Base-by-base conservation (phyloP, 441 rosid species). In the Erodium trifolium region DNA sequence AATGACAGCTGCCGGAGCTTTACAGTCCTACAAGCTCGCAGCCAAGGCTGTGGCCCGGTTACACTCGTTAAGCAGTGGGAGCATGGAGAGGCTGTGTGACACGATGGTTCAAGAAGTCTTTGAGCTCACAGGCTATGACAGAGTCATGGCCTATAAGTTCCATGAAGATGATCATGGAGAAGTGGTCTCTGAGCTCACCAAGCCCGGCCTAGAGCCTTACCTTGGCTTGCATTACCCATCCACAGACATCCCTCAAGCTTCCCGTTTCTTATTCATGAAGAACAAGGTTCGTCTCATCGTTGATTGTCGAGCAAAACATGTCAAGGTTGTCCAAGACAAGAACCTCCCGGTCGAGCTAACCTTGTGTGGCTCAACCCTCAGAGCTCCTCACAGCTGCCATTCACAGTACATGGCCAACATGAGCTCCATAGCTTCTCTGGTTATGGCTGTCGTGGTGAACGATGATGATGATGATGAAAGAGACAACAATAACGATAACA, bases 141-240 rank as follows among this genome's bases (percentile, higher is more conserved):
- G 94, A 69, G 87, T 92, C 8, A 91, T 91, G 97, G 89, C 82
- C 19, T 91, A 91, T 79, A 89, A 78, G 60, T 91, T 91, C 45
- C 97, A 91, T 67, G 94, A 86, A 37, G 97, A 91, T 75, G 97
- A 87, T 72, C 97, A 91, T 68, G 97, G 96, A 27, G 97, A 92
- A 78, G 96, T 92, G 60, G 74, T 92, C 73, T 88, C 96, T 11
- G 94, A 92, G 71, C 73, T 75, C 39, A 34, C 76, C 57, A 76
- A 74, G 69, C 74, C 80, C 27, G 88, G 71, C 49, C 65, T 88
- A 73, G 92, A 92, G 47, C 91, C 97, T 17, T 89, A 88, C 75
- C 84, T 86, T 10, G 97, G 96, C 37, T 78, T 88, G 76, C 96
- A 88, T 82, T 91, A 83, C 72, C 91, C 96, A 0, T 92, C 93